Evolutionary conservation across 768 basidiomycete species (phyloP), one percentile per base, ranked within the genome.

Genomic region (Stropharia rugosoannulata): DNA sequence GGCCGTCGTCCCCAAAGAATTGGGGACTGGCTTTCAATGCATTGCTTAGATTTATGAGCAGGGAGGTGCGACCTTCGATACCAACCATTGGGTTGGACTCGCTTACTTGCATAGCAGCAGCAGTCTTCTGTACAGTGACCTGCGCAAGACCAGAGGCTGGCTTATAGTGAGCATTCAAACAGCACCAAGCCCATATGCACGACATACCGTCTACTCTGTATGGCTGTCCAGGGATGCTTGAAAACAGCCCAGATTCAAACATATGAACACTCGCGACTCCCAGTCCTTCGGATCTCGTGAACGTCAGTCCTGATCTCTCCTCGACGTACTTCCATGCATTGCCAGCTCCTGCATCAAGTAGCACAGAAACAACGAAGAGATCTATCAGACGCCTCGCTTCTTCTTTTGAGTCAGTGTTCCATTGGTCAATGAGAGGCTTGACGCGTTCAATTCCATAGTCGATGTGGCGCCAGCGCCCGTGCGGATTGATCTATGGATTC

Each of bases 261-360:
- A 98, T 97, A 66, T 90, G 85, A 41, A 93, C 73, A 64, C 90
- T 93, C 0, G 94, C 96, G 5, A 98, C 87, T 0, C 87, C 96
- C 5, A 99, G 73, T 0, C 96, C 96, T 66, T 86, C 91, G 5
- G 82, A 95, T 62, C 89, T 79, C 49, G 74, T 66, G 68, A 85
- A 93, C 0, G 69, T 74, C 54, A 75, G 64, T 0, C 80, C 82
- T 0, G 82, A 80, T 0, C 67, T 72, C 5, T 77, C 68, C 55
- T 95, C 94, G 6, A 72, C 76, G 70, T 89, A 98, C 10, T 70
- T 70, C 95, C 95, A 98, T 1, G 72, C 64, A 54, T 82, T 87
- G 0, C 95, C 96, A 0, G 95, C 96, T 1, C 95, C 95, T 0
- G 95, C 96, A 63, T 98, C 96, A 36, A 99, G 84, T 12, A 98